phyloP scores from a whole-genome alignment of 768 basidiomycete species.

The Kwoniella sp. region DNA sequence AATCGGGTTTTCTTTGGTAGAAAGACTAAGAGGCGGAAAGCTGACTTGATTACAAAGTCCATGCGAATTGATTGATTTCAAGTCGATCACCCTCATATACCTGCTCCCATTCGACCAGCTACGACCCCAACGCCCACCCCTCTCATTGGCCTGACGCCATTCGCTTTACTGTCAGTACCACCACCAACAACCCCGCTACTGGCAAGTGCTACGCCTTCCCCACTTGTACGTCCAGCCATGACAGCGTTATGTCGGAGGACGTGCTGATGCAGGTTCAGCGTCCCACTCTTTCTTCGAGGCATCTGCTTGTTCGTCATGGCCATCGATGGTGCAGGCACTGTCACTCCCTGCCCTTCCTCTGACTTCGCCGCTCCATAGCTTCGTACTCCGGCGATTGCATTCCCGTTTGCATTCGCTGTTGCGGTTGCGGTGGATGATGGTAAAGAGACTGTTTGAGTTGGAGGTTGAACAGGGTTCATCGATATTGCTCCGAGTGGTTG shows the following conservation, averaged over 20 bases:
- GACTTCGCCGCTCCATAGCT: too few species aligned
- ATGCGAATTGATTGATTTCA: too few species aligned
- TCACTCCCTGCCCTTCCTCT: background rate
- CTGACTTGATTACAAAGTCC: too few species aligned
- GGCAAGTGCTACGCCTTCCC: slow-evolving; percentile 12
- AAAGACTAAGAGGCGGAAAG: too few species aligned
- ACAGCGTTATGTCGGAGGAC: slow-evolving; percentile 38
- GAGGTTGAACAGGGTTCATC: slow-evolving; percentile 13
- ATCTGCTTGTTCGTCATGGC: too few species aligned
- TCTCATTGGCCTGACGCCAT: background rate
- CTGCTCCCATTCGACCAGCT: background rate
- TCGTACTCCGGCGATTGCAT: too few species aligned
- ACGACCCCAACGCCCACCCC: background rate
- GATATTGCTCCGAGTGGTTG: slow-evolving; percentile 28
- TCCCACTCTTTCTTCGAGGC: slow-evolving; percentile 37
- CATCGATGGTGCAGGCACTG: too few species aligned
- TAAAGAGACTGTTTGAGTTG: background rate
- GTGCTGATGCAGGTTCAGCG: slow-evolving; percentile 41
- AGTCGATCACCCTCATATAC: too few species aligned
- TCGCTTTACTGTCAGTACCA: background rate
- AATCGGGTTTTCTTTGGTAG: too few species aligned
- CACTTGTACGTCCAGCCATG: slow-evolving; percentile 25
- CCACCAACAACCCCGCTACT: background rate
- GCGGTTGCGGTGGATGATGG: background rate
- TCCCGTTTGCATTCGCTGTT: background rate